phyloP scores from a whole-genome alignment of 805 yeast genomes.

The Teunomyces gatunensis region DNA sequence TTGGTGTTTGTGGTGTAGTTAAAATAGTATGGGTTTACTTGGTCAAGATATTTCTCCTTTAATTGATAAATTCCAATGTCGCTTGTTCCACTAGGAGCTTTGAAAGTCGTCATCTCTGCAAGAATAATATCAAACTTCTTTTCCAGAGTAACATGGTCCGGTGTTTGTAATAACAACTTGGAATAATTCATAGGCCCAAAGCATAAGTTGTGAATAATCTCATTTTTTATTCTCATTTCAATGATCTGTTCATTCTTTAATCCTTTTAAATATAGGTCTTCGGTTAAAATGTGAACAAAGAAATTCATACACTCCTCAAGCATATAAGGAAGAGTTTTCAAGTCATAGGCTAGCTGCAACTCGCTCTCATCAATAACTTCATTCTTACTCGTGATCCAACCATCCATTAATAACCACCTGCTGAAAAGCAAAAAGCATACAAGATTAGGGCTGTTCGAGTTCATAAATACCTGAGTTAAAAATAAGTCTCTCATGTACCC shows the following conservation, averaged over 20 bases:
- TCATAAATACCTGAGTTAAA: slow-evolving; percentile 62
- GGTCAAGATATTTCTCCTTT: slow-evolving; percentile 33
- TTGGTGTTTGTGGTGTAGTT: slow-evolving; percentile 75
- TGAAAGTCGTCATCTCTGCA: slow-evolving; percentile 30
- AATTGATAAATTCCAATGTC: slow-evolving; percentile 37
- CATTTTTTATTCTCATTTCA: slow-evolving; percentile 54
- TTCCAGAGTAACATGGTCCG: slow-evolving; percentile 73
- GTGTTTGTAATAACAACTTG: slow-evolving; percentile 62
- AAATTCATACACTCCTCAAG: slow-evolving; percentile 77
- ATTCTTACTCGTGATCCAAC: slow-evolving; percentile 38
- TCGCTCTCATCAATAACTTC: slow-evolving; percentile 8
- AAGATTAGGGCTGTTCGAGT: slow-evolving; percentile 49
- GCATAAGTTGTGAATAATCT: slow-evolving; percentile 80
- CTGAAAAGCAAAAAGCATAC: slow-evolving; percentile 57
- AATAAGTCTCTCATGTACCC: slow-evolving; percentile 80
- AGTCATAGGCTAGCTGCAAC: slow-evolving; percentile 35
- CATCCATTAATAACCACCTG: slow-evolving; percentile 62
- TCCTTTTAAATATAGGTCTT: slow-evolving; percentile 57
- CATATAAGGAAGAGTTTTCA: slow-evolving; percentile 54
- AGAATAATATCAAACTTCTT: slow-evolving; percentile 63
- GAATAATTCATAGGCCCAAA: slow-evolving; percentile 72
- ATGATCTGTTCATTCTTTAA: slow-evolving; percentile 46
- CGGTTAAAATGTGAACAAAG: slow-evolving; percentile 65
- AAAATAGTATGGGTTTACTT: slow-evolving; percentile 65
- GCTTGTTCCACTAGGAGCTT: slow-evolving; percentile 31